Percentiles rank a stretch among this genome's conserved stretches.
Conservation (phyloP, 1,139 yeast species). For the Kodamaea anthophila region DNA sequence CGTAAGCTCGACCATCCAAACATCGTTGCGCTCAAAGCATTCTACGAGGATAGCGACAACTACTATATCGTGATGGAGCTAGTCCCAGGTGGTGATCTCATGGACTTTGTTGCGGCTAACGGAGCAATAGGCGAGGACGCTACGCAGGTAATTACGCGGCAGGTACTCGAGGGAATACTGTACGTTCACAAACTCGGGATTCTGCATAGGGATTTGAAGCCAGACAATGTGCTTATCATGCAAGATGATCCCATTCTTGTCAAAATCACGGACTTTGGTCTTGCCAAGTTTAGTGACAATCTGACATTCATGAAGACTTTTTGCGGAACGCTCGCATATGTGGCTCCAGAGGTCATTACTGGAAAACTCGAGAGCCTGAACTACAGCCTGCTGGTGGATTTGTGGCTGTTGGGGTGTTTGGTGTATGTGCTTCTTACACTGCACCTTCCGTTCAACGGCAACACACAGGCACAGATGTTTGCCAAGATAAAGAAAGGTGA, state of each 20-base stretch:
- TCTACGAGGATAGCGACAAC: slow-evolving; percentile 73
- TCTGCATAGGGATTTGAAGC: slow-evolving; percentile 88
- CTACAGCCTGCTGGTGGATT: slow-evolving; percentile 84
- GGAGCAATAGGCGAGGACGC: slow-evolving; percentile 91
- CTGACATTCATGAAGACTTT: slow-evolving; percentile 80
- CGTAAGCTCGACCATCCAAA: slow-evolving; percentile 75
- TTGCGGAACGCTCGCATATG: slow-evolving; percentile 85
- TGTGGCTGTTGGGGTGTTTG: slow-evolving; percentile 88
- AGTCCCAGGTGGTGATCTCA: slow-evolving; percentile 94
- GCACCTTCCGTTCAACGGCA: slow-evolving; percentile 89
- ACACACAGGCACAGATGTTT: slow-evolving; percentile 81
- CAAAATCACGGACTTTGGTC: slow-evolving; percentile 89
- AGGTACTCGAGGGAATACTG: slow-evolving; percentile 74
- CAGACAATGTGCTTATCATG: slow-evolving; percentile 85
- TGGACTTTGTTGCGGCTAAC: slow-evolving; percentile 91
- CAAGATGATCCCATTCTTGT: slow-evolving; percentile 86
- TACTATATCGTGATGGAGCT: slow-evolving; percentile 92
- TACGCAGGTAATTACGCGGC: slow-evolving; percentile 77
- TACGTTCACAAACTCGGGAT: slow-evolving; percentile 88
- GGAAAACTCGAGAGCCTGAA: slow-evolving; percentile 53
- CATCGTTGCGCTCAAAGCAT: slow-evolving; percentile 75
- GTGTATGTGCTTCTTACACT: slow-evolving; percentile 87
- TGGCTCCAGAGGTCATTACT: slow-evolving; percentile 90
- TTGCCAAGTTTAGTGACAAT: slow-evolving; percentile 75
- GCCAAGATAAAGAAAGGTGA: slow-evolving; percentile 70